Evolutionary conservation across 306 rosid species (phyloP).

Genomic region (Glycyrrhiza uralensis): DNA sequence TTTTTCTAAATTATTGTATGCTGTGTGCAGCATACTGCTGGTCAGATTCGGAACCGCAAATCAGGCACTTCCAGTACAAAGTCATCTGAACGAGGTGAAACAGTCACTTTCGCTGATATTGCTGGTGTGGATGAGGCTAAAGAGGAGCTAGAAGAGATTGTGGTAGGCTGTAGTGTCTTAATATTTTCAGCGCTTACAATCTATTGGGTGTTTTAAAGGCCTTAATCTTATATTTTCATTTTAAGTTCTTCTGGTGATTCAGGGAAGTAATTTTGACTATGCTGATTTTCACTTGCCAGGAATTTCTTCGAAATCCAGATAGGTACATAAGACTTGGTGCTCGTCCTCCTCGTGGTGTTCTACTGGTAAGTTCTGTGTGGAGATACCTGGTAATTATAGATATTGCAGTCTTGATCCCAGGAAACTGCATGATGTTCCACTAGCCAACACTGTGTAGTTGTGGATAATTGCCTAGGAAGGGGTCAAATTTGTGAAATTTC

Average conservation of each 20-base stretch:
- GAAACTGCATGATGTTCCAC: not conserved
- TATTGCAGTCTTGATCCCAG: not conserved
- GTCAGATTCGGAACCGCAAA: constrained; percentile 82
- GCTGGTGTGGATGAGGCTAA: constrained; percentile 99
- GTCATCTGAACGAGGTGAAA: constrained; percentile 72
- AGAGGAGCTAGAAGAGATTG: constrained; percentile 97
- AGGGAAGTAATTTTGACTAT: constrained; percentile 12
- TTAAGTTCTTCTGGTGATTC: constrained; percentile 17
- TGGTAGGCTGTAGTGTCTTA: constrained; percentile 54
- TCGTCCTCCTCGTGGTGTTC: constrained; percentile 99
- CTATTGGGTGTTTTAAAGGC: constrained; percentile 21
- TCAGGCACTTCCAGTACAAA: constrained; percentile 71
- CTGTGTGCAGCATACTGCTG: constrained; percentile 62
- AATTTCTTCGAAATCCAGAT: constrained; percentile 94
- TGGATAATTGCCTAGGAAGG: not conserved
- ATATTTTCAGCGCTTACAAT: constrained; percentile 6
- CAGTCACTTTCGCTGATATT: constrained; percentile 84
- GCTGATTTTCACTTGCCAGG: constrained; percentile 55
- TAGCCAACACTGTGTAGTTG: not conserved
- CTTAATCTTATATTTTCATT: not conserved
- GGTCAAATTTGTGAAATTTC: constrained; percentile 17
- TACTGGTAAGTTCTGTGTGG: constrained; percentile 64
- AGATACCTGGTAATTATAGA: constrained; percentile 1
- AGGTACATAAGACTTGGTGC: constrained; percentile 82
- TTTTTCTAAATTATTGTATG: constrained; percentile 38